Base-by-base conservation (phyloP, 331 rosid species). In the Acacia concinna region DNA sequence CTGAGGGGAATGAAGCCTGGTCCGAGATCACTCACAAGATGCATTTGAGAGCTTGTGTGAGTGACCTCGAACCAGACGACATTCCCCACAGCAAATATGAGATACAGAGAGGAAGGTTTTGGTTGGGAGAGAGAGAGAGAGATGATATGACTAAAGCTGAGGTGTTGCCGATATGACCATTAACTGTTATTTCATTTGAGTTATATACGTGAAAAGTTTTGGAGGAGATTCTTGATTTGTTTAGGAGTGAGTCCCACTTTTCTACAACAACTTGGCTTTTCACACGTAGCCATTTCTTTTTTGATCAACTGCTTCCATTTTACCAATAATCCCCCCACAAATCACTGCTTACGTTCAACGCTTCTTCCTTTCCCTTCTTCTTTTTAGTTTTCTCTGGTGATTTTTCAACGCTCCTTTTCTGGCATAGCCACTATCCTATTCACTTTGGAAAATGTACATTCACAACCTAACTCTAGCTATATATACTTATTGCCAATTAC, bases 61-160 rank as follows among this genome's bases (percentile, higher is more conserved):
- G 84, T 57, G 92, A 85, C 88, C 71, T 91, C 89, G 94, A 89
- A 65, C 90, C 97, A 85, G 90, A 91, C 86, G n/a, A 89, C 94
- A 84, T 88, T 85, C 87, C 91, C 90, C 97, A 78, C 94, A 91
- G 85, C 97, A 70, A 63, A 70, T 68, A 59, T 71, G 83, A 72
- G 79, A 83, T 11, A 38, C 41, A 8, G 84, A 84, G 71, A 44
- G 73, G 66, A 56, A 85, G 78, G 65, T 9, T 57, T 51, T n/a
- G 52, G 34, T 44, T 21, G 46, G 51, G 71, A 12, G 49, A 25
- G 71, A 62, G 74, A 60, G 67, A 35, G 82, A 57, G 47, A 74
- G 54, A 56, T 56, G 57, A 79, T n/a, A 34, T 40, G 65, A 72
- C 78, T 71, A 38, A 49, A 67, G 86, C 0, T 20, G 31, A 1